Evolutionary conservation across 371 early-diverging fungal species (phyloP), one percentile per base, ranked within the genome.

Genomic region (Mortierella sp.): DNA sequence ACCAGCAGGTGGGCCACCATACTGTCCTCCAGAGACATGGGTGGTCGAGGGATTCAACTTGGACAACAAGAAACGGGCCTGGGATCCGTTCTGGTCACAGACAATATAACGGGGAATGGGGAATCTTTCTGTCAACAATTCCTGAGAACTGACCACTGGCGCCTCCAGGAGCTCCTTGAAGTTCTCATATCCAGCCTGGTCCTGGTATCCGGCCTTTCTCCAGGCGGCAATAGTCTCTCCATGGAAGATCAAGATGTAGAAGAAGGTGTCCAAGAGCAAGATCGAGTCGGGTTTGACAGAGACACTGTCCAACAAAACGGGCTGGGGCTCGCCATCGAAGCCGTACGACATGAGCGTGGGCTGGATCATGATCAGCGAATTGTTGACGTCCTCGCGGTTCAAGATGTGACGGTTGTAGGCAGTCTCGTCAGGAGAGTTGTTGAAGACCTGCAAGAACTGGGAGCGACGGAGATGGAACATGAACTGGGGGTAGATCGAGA

Each of bases 11-110:
- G 90, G 88, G 51, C 88, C 89, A 65, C 94, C 94, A 68, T 92
- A 94, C 81, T 94, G 92, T 77, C 91, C 90, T 63, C 93, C 92
- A 75, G 94, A 93, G 44, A 92, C 91, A 86, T 99, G 98, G 12
- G 98, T 99, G 2, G 97, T 97, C n/a, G 98, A 97, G 51, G 99
- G 99, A 88, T 99, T 99, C 63, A 99, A 94, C 89, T 99, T 99
- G 79, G 97, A 96, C 44, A 99, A 92, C 81, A 99, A 90, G 96
- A 99, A 99, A 84, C 99, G 97, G 29, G 99, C 99, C 91, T 99
- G 99, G 6, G 99, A 99, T 38, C 98, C 98, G 78, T 97, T 94
- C 89, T 98, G 98, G 85, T 99, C 98, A 83, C 98, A 98, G 48
- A 96, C 98, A 88, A 99, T 96, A 88, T 99, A 99, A 81, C 99